Conservation (phyloP, 805 yeast species). For the Soucietia sequanensis region DNA sequence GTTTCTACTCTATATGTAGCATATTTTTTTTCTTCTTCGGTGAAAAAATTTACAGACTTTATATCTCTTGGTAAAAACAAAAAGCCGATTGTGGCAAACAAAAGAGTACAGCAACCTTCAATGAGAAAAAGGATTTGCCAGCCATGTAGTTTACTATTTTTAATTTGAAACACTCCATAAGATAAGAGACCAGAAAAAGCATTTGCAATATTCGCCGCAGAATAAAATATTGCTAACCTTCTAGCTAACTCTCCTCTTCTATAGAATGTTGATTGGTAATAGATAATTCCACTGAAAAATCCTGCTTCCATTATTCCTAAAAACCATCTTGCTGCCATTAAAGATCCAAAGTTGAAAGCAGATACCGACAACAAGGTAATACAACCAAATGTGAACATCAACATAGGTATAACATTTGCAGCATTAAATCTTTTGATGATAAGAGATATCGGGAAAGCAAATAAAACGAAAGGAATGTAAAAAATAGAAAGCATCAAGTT, state of each 20-base stretch:
- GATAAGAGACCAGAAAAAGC: slow-evolving; percentile 39
- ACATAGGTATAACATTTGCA: slow-evolving; percentile 42
- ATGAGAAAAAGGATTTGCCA: slow-evolving; percentile 49
- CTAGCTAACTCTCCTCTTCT: slow-evolving; percentile 37
- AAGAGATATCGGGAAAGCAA: slow-evolving; percentile 43
- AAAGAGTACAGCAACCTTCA: slow-evolving; percentile 43
- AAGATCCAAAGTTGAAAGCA: slow-evolving; percentile 38
- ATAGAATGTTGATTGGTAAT: slow-evolving; percentile 35
- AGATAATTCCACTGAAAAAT: slow-evolving; percentile 39
- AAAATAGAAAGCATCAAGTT: slow-evolving; percentile 45
- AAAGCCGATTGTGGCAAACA: slow-evolving; percentile 30
- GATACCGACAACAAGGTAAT: slow-evolving; percentile 37
- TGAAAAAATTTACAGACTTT: slow-evolving; percentile 33
- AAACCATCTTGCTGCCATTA: slow-evolving; percentile 35
- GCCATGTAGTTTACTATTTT: slow-evolving; percentile 34
- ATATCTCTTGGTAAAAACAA: slow-evolving; percentile 38
- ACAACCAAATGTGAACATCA: slow-evolving; percentile 46
- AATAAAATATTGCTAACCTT: slow-evolving; percentile 34
- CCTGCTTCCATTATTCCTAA: slow-evolving; percentile 38
- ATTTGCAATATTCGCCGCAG: slow-evolving; percentile 33
- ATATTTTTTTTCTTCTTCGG: slow-evolving; percentile 38
- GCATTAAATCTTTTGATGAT: slow-evolving; percentile 42
- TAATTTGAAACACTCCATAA: slow-evolving; percentile 38
- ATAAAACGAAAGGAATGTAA: slow-evolving; percentile 45
- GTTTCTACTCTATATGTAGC: slow-evolving; percentile 39